phyloP scores from a whole-genome alignment of 2,329 filamentous ascomycete species.

The Sporothrix humicola region DNA sequence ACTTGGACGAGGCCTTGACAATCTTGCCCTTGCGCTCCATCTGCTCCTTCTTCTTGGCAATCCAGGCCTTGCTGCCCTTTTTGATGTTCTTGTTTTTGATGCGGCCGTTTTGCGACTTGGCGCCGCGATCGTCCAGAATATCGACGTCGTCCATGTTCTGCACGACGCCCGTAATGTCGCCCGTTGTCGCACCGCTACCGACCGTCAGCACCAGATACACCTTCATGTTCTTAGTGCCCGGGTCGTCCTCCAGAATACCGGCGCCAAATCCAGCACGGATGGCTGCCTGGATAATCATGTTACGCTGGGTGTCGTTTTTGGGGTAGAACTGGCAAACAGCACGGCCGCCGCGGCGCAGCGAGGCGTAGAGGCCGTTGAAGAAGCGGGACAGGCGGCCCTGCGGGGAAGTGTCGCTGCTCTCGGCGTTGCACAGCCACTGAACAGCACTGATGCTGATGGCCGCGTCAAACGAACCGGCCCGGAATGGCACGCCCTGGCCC shows the following conservation, averaged over 20 bases:
- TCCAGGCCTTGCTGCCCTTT: constrained; percentile 87
- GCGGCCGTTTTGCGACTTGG: constrained; percentile 53
- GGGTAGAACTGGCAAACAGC: constrained; percentile 99
- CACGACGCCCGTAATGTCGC: constrained; percentile 90
- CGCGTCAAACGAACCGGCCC: constrained; percentile 89
- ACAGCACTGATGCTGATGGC: constrained; percentile 94
- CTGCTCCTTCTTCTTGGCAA: constrained; percentile 85
- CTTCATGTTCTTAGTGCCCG: constrained; percentile 94
- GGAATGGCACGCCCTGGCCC: constrained; percentile 92
- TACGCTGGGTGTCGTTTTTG: constrained; percentile 88
- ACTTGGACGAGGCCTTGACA: constrained; percentile 90
- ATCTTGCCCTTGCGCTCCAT: constrained; percentile 95
- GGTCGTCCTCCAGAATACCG: constrained; percentile 92
- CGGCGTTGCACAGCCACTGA: constrained; percentile 98
- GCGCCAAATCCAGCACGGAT: constrained; percentile 95
- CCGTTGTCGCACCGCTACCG: constrained; percentile 64
- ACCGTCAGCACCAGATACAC: constrained; percentile 95
- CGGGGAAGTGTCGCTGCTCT: constrained; percentile 82
- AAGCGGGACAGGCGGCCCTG: constrained; percentile 80
- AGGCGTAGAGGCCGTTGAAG: constrained; percentile 90
- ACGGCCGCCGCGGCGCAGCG: constrained; percentile 79
- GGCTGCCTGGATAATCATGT: constrained; percentile 89
- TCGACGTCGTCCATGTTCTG: constrained; percentile 87
- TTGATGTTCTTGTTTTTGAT: constrained; percentile 59
- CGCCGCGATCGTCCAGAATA: constrained; percentile 71